Base-by-base conservation (phyloP, 2,329 filamentous ascomycete species). In the Fusarium sulawesiense region DNA sequence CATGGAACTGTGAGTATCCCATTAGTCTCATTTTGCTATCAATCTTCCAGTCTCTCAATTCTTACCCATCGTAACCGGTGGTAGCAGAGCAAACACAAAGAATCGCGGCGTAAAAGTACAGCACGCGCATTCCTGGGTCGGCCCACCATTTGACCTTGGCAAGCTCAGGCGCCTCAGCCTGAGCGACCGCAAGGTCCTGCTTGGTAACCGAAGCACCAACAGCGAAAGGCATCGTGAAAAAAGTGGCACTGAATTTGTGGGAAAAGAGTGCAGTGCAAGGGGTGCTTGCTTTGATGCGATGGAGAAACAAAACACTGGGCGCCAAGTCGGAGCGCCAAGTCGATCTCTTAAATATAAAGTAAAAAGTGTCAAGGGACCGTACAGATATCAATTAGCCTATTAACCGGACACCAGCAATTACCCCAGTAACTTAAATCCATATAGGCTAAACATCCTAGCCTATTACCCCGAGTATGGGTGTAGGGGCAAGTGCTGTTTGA, bases 71-170 rank as follows among this genome's bases (percentile, higher is more conserved):
- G 74, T 89, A 89, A 55, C 87, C 87, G 6, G 87, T 89, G 21
- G 87, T 89, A 45, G 87, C 87, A 34, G 87, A 89, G 18, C 77
- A 87, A 86, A 90, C 81, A 60, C 89, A 83, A 10, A 83, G 79
- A 64, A 81, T 82, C 75, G 83, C 82, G 56, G 81, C 81, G 75
- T 89, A 89, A 11, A 89, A 66, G 50, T 64, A 64, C 37, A 64
- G 82, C 74, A 82, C 84, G 56, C 87, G 81, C 61, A 89, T 78
- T 72, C 87, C 85, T 30, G 86, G 86, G 63, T 89, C 85, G 71
- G 79, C 81, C 66, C 81, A 84, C 87, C 88, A 90, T 60, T 79
- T 83, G 30, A 89, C 87, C 64, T 82, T 81, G 71, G 87, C 84
- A 67, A 88, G 87, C 34, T 80, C 77, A 32, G 86, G 86, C 6